phyloP scores from a whole-genome alignment of 139 green algal genomes.

The Yamagishiella unicocca region DNA sequence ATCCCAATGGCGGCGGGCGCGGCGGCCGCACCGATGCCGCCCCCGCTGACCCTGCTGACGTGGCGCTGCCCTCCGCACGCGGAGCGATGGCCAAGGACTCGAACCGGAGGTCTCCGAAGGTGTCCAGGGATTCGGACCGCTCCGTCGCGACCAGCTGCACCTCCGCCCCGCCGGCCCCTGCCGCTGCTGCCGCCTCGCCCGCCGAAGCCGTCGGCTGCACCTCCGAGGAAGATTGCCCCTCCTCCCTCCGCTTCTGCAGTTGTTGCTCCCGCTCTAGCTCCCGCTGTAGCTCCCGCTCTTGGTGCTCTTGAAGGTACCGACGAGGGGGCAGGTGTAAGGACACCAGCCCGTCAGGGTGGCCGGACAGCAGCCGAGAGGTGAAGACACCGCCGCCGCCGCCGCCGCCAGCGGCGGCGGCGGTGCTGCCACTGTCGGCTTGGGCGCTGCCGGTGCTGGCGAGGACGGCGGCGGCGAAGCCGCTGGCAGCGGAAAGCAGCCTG shows the following conservation, averaged over 20 bases:
- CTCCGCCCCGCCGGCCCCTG: too few species aligned
- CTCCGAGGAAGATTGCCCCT: too few species aligned
- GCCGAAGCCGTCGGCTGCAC: too few species aligned
- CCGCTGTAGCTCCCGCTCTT: not conserved
- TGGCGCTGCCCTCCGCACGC: too few species aligned
- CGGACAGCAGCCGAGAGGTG: conserved; percentile 12
- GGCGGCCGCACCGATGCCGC: too few species aligned
- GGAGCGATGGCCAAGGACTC: too few species aligned
- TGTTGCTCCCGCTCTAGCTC: not conserved
- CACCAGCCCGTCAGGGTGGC: not conserved
- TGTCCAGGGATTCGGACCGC: too few species aligned
- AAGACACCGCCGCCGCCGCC: conserved; percentile 4
- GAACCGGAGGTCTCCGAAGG: too few species aligned
- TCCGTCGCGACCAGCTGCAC: too few species aligned
- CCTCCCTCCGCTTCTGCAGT: not conserved
- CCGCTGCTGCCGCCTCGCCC: too few species aligned
- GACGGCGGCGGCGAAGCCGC: not conserved
- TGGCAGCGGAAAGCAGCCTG: not conserved
- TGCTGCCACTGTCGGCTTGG: not conserved
- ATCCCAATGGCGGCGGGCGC: too few species aligned
- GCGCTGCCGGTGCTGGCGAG: not conserved
- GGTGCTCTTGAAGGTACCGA: not conserved
- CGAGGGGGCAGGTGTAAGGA: conserved; percentile 6
- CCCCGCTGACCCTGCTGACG: too few species aligned
- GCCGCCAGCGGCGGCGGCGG: not conserved